A percentile compares a stretch with the other conserved stretches of the same genome.
These are phyloP conservation scores for Anastatica hierochuntica DNA, from an alignment of 345 rosid genomes.

Conservation along the genomic window DNA sequence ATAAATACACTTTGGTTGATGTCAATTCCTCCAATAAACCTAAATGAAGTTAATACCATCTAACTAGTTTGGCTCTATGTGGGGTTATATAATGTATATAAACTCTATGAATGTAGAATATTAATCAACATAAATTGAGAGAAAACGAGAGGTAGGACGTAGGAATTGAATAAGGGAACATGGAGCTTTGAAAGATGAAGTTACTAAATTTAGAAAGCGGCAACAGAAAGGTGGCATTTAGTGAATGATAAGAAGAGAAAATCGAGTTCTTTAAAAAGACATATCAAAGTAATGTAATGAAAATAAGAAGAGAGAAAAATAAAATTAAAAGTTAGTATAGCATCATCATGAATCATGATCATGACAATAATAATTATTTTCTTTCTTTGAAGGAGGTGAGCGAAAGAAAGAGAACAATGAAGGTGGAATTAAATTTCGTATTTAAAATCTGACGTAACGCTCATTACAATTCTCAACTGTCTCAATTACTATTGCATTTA, in stretches of 20 bases:
- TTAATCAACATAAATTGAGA: constrained; percentile 12
- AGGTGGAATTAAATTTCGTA: constrained; percentile 60
- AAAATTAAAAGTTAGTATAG: constrained; percentile 9
- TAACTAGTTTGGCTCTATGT: constrained; percentile 18
- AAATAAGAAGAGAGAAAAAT: background rate
- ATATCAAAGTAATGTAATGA: too few species aligned
- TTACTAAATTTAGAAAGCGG: constrained; percentile 40
- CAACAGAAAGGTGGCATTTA: constrained; percentile 51
- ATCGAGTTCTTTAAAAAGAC: too few species aligned
- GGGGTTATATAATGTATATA: constrained; percentile 11
- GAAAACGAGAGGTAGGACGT: constrained; percentile 25
- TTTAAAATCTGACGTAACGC: constrained; percentile 79
- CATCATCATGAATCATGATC: constrained; percentile 20
- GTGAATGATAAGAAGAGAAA: constrained; percentile 37
- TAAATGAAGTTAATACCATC: constrained; percentile 16
- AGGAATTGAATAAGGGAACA: constrained; percentile 42
- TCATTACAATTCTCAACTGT: constrained; percentile 82
- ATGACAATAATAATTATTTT: constrained; percentile 14
- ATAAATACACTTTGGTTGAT: constrained; percentile 15
- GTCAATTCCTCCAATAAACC: constrained; percentile 10
- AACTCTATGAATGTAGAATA: constrained; percentile 12
- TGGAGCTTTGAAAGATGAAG: constrained; percentile 29
- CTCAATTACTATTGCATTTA: constrained; percentile 95
- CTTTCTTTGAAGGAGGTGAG: constrained; percentile 23
- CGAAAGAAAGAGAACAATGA: constrained; percentile 18